Evolutionary conservation across 192 early-diverging fungal genomes (phyloP).

Genomic region (Spizellomyces sp.): DNA sequence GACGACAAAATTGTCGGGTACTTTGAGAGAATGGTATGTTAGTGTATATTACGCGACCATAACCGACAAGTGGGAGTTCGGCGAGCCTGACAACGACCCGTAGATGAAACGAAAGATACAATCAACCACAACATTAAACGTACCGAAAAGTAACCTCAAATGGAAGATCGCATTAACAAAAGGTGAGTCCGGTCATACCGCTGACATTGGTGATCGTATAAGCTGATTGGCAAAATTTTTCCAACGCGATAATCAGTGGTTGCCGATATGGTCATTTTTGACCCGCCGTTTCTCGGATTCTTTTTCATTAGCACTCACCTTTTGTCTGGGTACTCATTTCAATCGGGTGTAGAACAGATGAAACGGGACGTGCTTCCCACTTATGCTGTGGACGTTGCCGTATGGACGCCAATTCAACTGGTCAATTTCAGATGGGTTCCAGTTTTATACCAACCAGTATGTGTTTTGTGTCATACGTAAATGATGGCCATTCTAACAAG

Average conservation of each 20-base stretch:
- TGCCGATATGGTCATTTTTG: slow-evolving; percentile 43
- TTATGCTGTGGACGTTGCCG: slow-evolving; percentile 37
- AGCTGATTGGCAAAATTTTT: neutral
- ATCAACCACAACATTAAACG: slow-evolving; percentile 16
- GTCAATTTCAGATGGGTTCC: slow-evolving; percentile 41
- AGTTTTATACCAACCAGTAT: slow-evolving; percentile 42
- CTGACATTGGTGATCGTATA: neutral
- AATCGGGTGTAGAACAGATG: slow-evolving; percentile 28
- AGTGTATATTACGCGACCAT: neutral
- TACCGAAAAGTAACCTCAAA: slow-evolving; percentile 30
- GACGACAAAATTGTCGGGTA: slow-evolving; percentile 28
- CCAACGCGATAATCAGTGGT: slow-evolving; percentile 1
- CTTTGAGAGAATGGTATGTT: slow-evolving; percentile 10
- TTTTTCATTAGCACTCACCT: slow-evolving; percentile 42
- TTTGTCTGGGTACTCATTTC: slow-evolving; percentile 25
- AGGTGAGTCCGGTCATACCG: slow-evolving; percentile 15
- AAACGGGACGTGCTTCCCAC: slow-evolving; percentile 37
- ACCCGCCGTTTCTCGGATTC: slow-evolving; percentile 42
- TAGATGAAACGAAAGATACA: slow-evolving; percentile 21
- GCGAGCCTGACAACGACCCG: neutral
- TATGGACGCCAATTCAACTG: slow-evolving; percentile 47
- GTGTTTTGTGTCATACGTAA: neutral
- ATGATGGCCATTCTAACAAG: no score
- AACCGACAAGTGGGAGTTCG: neutral
- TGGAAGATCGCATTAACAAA: slow-evolving; percentile 40